phyloP scores from a whole-genome alignment of 495 filamentous ascomycete genomes.

The Jackrogersella minutella region DNA sequence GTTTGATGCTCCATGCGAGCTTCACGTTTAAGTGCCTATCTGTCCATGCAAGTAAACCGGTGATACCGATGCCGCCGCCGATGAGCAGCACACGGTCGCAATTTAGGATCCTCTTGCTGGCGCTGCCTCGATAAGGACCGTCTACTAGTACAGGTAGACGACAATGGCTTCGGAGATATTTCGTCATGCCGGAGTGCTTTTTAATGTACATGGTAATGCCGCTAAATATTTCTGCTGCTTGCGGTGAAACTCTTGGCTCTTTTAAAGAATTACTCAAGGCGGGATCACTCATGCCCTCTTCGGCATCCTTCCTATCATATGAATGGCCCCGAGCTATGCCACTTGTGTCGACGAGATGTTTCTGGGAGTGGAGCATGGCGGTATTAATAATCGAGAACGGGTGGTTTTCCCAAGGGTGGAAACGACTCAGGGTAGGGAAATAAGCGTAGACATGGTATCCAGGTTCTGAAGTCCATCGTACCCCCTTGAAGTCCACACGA shows the following conservation, averaged over 20 bases:
- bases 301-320: background rate
- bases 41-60: constrained; percentile 29
- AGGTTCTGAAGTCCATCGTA: constrained; percentile 42
- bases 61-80: constrained; percentile 56
- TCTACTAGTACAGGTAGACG: constrained; percentile 44
- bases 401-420: constrained; percentile 59
- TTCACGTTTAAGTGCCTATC: constrained; percentile 49
- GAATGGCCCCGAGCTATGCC: background rate
- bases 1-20: constrained; percentile 48
- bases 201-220: constrained; percentile 46
- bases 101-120: constrained; percentile 5
- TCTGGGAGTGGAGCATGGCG: constrained; percentile 23
- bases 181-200: constrained; percentile 44
- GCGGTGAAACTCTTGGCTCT: background rate
- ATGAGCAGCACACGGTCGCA: constrained; percentile 53
- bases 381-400: constrained; percentile 55
- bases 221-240: background rate
- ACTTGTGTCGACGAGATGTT: background rate
- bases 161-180: constrained; percentile 17
- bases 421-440: constrained; percentile 51
- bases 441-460: constrained; percentile 52
- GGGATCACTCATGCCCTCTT: background rate
- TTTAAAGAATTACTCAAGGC: background rate
- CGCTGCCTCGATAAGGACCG: constrained; percentile 42
- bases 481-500: constrained; percentile 47